Percentiles rank a stretch among this genome's conserved stretches.
phyloP scores from a whole-genome alignment of 2,329 filamentous ascomycete species.

The Monosporascus sp. region DNA sequence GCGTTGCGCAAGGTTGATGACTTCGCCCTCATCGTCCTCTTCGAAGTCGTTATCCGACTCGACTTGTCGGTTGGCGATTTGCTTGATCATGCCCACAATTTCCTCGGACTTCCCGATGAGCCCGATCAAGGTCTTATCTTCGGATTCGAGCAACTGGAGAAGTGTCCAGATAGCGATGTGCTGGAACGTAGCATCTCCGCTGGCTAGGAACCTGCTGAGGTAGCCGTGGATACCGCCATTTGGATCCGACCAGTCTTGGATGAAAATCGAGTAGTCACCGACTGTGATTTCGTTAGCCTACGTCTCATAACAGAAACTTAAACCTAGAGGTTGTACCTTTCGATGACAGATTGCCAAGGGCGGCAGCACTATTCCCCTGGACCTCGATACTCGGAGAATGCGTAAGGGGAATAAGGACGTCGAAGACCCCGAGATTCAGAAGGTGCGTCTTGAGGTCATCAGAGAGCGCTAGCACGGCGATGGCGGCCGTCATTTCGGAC shows the following conservation, averaged over 20 bases:
- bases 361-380: conserved; percentile 95
- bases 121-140: conserved; percentile 82
- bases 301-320: not conserved
- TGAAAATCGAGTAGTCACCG: conserved; percentile 93
- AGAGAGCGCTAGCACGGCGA: conserved; percentile 90
- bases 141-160: conserved; percentile 89
- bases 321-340: conserved; percentile 61
- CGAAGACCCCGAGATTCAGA: conserved; percentile 87
- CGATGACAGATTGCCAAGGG: conserved; percentile 89
- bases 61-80: conserved; percentile 82
- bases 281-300: conserved; percentile 48
- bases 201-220: conserved; percentile 84
- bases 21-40: conserved; percentile 88
- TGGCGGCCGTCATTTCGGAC: conserved; percentile 99
- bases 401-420: conserved; percentile 90
- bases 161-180: conserved; percentile 99
- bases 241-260: conserved; percentile 88
- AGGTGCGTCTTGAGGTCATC: conserved; percentile 93
- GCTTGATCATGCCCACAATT: conserved; percentile 85
- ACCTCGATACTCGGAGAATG: conserved; percentile 96
- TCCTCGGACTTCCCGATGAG: conserved; percentile 87
- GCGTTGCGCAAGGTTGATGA: conserved; percentile 82
- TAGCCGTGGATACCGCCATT: conserved; percentile 95
- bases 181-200: conserved; percentile 94
- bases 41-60: conserved; percentile 82